A percentile compares a stretch with the other conserved stretches of the same genome.
These are phyloP conservation scores for Nigrospora oryzae DNA, from an alignment of 2,329 filamentous ascomycete species.

Conservation along the genomic window DNA sequence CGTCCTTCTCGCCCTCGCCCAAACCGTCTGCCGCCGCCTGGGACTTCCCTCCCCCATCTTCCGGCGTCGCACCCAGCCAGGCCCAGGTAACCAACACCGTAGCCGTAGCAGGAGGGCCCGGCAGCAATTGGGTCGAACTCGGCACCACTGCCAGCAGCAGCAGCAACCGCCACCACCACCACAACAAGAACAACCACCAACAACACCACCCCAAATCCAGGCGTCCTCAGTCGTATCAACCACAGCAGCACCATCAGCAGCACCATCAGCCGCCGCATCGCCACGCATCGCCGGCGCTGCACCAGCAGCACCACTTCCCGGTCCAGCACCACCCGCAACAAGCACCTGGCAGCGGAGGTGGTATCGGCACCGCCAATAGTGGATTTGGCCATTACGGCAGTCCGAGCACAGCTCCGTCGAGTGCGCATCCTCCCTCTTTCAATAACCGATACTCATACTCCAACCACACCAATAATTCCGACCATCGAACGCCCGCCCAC, in stretches of 20 bases:
- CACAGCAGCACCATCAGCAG: constrained; percentile 2
- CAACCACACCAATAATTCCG: too few species aligned
- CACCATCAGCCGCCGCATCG: background rate
- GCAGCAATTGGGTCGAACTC: background rate
- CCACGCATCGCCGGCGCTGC: background rate
- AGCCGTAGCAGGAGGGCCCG: background rate
- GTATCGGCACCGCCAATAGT: background rate
- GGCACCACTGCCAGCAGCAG: background rate
- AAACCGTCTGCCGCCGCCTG: constrained; percentile 17
- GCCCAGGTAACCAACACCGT: constrained; percentile 6
- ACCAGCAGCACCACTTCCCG: background rate
- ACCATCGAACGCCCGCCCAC: background rate
- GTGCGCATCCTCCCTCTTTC: background rate
- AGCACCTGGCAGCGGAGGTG: background rate
- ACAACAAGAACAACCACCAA: too few species aligned
- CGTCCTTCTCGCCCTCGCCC: constrained; percentile 23
- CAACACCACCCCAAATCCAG: constrained; percentile 3
- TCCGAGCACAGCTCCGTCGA: background rate
- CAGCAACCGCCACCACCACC: background rate
- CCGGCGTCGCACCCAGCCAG: constrained; percentile 11
- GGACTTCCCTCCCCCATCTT: constrained; percentile 8
- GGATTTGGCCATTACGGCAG: background rate
- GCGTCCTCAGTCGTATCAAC: constrained; percentile 2
- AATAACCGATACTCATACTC: too few species aligned
- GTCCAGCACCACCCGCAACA: background rate